phyloP scores from a whole-genome alignment of 352 stramenopile species.

The Phytopythium sindhum region DNA sequence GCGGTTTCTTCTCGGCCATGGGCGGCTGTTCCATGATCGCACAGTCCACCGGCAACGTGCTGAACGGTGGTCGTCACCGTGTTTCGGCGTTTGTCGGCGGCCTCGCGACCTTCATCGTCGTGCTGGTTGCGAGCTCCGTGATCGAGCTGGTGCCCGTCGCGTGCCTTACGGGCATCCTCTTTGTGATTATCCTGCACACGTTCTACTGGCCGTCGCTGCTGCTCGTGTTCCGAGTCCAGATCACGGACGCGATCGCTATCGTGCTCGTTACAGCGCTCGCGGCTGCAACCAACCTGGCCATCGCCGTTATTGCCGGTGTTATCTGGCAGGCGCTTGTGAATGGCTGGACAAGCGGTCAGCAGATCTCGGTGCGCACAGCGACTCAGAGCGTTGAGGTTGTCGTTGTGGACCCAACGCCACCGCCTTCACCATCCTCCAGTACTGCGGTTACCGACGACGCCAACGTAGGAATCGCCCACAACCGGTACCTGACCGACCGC shows the following conservation, averaged over 20 bases:
- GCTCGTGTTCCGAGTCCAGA: slow-evolving; percentile 69
- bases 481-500: slow-evolving; percentile 21
- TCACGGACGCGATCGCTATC: slow-evolving; percentile 72
- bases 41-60: slow-evolving; percentile 88
- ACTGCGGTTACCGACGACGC: slow-evolving; percentile 14
- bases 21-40: slow-evolving; percentile 94
- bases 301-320: slow-evolving; percentile 83
- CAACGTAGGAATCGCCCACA: slow-evolving; percentile 29
- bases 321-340: slow-evolving; percentile 82
- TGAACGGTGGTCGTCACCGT: slow-evolving; percentile 76
- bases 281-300: slow-evolving; percentile 82
- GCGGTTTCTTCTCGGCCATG: slow-evolving; percentile 90
- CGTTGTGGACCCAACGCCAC: slow-evolving; percentile 15
- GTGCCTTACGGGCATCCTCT: slow-evolving; percentile 84
- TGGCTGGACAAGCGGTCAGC: slow-evolving; percentile 68
- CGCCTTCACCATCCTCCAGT: background rate
- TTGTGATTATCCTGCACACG: slow-evolving; percentile 86
- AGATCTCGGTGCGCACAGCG: slow-evolving; percentile 32
- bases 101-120: slow-evolving; percentile 64
- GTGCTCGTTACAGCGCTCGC: slow-evolving; percentile 84
- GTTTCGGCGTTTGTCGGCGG: slow-evolving; percentile 67
- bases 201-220: slow-evolving; percentile 90
- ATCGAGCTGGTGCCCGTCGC: slow-evolving; percentile 86
- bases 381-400: slow-evolving; percentile 23
- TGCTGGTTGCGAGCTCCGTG: slow-evolving; percentile 77